Evolutionary conservation across 2,329 filamentous ascomycete genomes (phyloP).

Genomic region (Aureobasidium namibiae): DNA sequence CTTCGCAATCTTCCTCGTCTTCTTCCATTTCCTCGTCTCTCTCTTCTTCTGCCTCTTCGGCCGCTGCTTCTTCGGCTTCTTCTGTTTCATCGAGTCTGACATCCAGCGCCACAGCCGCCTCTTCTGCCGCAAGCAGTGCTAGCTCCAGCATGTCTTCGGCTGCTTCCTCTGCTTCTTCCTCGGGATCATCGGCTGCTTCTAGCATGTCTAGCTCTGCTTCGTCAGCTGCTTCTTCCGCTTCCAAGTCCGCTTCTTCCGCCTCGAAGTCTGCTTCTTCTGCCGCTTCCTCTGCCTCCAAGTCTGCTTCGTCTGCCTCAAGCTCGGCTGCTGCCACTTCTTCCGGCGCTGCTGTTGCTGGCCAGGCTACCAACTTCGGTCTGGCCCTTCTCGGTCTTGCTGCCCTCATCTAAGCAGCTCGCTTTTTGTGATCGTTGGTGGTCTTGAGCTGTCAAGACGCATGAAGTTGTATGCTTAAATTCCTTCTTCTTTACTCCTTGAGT

Average conservation of each 20-base stretch:
- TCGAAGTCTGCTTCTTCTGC: not conserved
- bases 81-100: conserved; percentile 6
- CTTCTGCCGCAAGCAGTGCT: conserved; percentile 4
- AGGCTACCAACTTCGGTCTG: not conserved
- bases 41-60: not conserved
- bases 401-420: not conserved
- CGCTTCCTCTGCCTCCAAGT: conserved; percentile 1
- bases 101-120: conserved; percentile 3
- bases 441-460: not conserved
- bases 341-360: conserved; percentile 2
- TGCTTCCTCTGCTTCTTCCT: conserved; percentile 4
- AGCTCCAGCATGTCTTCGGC: not conserved
- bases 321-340: not conserved
- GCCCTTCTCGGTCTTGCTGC: conserved; percentile 3
- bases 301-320: not conserved
- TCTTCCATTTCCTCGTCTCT: not conserved
- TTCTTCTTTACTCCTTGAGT: not conserved
- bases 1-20: not conserved
- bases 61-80: not conserved
- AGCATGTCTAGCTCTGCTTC: not conserved
- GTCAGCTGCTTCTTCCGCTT: not conserved
- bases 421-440: not conserved
- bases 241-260: not conserved
- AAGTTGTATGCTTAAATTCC: too few species aligned
- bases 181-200: not conserved